Base-by-base conservation (phyloP, 192 early-diverging fungal genomes). In the Gonapodya sp. region DNA sequence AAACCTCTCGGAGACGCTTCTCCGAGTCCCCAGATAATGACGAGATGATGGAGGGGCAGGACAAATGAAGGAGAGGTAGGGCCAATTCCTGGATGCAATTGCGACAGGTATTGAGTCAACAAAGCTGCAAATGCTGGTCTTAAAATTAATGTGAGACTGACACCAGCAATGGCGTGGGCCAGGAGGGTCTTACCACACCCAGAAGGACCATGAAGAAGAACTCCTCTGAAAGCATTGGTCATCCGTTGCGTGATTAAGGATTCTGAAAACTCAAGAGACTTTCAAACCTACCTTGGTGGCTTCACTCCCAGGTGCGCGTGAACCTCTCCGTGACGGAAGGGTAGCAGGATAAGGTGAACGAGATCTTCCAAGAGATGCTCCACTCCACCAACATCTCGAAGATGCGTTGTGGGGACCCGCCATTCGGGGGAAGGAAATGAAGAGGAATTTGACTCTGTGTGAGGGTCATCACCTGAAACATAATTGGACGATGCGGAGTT, bases 21-120 rank as follows among this genome's bases (percentile, higher is more conserved):
- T 99, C 97, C 1, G 94, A 96, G 85, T 99, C 97, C 72, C 97
- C 97, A 30, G 96, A 97, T 96, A 98, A 97, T 18, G 96, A 96
- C 30, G 95, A 96, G 2, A 99, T 96, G 34, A 98, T 90, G 0
- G 94, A 94, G 24, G 97, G 97, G 1, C 96, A 96, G 18, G 95
- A 94, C 74, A 99, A 95, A 81, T 93, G 95, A 78, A 97, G 85
- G 78, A 99, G 96, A 0, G 96, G 95, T 2, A 99, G 94, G 0
- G 90, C 91, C 2, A 94, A 87, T 86, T 97, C 94, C 91, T 92
- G 72, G 30, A n/a, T n/a, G 96, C 95, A 84, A 99, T 98, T 1
- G 96, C 97, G 83, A 64, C 46, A 64, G 8, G 46, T 16, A 16
- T 64, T 64, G 46, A 64, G 46, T 64, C 8, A 64, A 16, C 8